Percentiles rank a stretch among this genome's conserved stretches.
These are phyloP conservation scores for Karstenula rhodostoma DNA, from an alignment of 2,329 filamentous ascomycete genomes.

Conservation along the genomic window DNA sequence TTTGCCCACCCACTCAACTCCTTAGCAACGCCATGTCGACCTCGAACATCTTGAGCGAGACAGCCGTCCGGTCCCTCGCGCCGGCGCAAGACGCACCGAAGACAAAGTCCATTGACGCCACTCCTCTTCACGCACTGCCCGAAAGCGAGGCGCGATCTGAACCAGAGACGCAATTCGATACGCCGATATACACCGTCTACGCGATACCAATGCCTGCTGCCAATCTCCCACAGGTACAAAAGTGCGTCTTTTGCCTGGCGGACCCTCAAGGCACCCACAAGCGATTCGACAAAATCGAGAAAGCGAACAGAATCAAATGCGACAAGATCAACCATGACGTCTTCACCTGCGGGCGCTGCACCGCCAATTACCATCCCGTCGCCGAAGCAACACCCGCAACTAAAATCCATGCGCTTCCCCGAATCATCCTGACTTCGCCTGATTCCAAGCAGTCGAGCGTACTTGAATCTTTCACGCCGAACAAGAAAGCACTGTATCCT, in stretches of 20 bases:
- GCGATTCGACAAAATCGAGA: not conserved
- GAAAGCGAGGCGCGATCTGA: not conserved
- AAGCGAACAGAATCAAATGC: not conserved
- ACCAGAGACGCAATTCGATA: not conserved
- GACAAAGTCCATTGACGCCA: not conserved
- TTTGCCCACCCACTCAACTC: not conserved
- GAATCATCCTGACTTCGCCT: not conserved
- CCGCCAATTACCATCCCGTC: not conserved
- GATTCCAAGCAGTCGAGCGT: not conserved
- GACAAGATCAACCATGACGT: not conserved
- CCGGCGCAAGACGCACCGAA: not conserved
- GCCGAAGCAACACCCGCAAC: not conserved
- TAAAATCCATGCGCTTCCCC: not conserved
- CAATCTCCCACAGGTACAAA: not conserved
- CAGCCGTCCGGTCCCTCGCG: not conserved
- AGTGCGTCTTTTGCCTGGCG: not conserved
- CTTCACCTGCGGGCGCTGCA: not conserved
- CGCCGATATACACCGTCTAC: not conserved
- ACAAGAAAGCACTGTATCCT: not conserved
- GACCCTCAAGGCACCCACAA: not conserved
- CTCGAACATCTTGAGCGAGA: not conserved
- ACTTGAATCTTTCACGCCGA: not conserved
- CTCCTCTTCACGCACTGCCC: not conserved
- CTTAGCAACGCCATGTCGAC: not conserved
- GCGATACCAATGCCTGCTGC: not conserved